Base-by-base conservation (phyloP, 73 alveolate species). In the Blepharisma stoltei region DNA sequence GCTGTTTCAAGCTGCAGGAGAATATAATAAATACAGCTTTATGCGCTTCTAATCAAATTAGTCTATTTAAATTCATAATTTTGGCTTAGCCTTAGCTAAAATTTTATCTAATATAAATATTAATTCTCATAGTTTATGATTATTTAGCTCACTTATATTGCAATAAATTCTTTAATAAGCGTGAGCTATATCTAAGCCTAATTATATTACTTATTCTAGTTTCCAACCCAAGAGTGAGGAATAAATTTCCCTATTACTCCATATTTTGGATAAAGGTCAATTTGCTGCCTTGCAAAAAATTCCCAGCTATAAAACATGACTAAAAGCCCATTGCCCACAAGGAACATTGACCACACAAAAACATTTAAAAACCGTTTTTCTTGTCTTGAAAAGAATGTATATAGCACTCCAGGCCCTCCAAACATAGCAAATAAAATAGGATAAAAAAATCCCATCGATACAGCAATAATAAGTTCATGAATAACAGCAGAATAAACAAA, bases 321-420 rank as follows among this genome's bases (percentile, higher is more conserved):
- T 9, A 60, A 25, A 18, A 60, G 73, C 23, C 73, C 73, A 60
- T 60, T 60, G 18, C 73, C 73, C 2, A 60, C 73, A 1, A 60
- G 23, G 73, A 60, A 60, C 73, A 60, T 60, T 25, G 73, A 60
- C 73, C 73, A 60, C 3, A 60, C 73, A 60, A 60, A 60, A n/a
- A 60, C 73, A 60, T 60, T 60, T 9, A 60, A 25, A 14, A 60
- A 60, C 47, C 73, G 14, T 60, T n/a, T 9, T 14, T 60, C 73
- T 21, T 14, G 54, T 70, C 78, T 83, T 38, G 27, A 54, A 70
- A 66, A 54, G 9, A 76, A 48, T 0, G 92, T 87, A 54, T 90
- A 86, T 32, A 92, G 54, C 6, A 90, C 91, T 48, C 98, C 98
- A 6, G 98, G 97, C 1, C 98, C 98, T 38, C 97, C 95, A 84